Percentiles rank a stretch among this genome's conserved stretches.
phyloP scores from a whole-genome alignment of 192 early-diverging fungal species.

The Phycomyces nitens region DNA sequence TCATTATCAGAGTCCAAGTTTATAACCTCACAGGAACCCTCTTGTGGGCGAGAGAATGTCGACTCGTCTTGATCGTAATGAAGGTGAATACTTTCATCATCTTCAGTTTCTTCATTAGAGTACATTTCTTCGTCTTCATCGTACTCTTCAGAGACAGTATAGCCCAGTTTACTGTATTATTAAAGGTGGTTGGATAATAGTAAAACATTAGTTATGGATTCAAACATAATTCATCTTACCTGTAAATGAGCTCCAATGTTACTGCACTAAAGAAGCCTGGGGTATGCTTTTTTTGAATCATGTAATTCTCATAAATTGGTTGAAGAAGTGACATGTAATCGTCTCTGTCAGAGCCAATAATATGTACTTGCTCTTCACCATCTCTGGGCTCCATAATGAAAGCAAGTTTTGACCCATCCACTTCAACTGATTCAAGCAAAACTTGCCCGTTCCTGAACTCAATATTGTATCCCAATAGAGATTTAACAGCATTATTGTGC shows the following conservation, averaged over 20 bases:
- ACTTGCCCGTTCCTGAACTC: background rate
- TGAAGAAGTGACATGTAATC: background rate
- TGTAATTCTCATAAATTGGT: background rate
- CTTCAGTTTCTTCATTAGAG: background rate
- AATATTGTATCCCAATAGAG: background rate
- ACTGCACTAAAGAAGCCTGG: conserved; percentile 1
- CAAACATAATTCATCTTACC: background rate
- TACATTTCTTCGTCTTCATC: background rate
- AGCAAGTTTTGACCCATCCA: background rate
- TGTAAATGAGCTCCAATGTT: background rate
- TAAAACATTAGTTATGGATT: background rate
- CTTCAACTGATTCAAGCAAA: background rate
- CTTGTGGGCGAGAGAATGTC: background rate
- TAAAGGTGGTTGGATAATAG: background rate
- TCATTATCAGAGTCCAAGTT: conserved; percentile 1
- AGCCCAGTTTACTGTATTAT: background rate
- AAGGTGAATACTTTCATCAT: background rate
- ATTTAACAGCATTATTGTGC: background rate
- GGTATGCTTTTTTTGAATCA: background rate
- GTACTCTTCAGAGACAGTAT: background rate
- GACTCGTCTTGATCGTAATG: background rate
- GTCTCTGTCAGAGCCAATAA: background rate
- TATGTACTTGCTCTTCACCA: background rate
- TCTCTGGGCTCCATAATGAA: background rate
- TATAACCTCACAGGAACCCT: background rate